Evolutionary conservation across 1,284 basidiomycete genomes (phyloP).

Genomic region (Coniophora puteana): DNA sequence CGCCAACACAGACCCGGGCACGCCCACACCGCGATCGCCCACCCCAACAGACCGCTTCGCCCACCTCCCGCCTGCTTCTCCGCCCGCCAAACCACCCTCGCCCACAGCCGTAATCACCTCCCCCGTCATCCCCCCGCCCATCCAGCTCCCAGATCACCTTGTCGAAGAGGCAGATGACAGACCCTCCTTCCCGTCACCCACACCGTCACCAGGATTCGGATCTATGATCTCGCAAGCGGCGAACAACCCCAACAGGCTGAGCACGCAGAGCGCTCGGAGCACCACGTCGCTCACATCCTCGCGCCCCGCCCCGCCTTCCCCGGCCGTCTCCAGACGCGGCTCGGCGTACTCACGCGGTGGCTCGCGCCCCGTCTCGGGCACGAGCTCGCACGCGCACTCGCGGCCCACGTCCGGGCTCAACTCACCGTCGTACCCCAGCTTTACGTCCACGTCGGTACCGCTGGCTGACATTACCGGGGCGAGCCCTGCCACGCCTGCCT

Average conservation of each 20-base stretch:
- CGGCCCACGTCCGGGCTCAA: conserved; percentile 14
- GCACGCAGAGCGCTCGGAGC: conserved; percentile 19
- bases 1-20: conserved; percentile 1
- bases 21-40: neutral
- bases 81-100: too few species aligned
- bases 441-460: neutral
- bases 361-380: conserved; percentile 15
- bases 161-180: neutral
- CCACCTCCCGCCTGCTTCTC: too few species aligned
- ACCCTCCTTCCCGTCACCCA: neutral
- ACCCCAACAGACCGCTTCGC: too few species aligned
- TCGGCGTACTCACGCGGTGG: conserved; percentile 34
- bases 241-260: conserved; percentile 15
- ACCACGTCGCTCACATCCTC: conserved; percentile 44
- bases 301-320: conserved; percentile 64
- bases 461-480: conserved; percentile 6
- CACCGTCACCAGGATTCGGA: conserved; percentile 10
- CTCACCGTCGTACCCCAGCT: too few species aligned
- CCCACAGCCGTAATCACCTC: conserved; percentile 4
- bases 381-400: conserved; percentile 16
- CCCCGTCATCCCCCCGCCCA: too few species aligned
- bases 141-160: too few species aligned
- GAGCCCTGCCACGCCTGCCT: conserved; percentile 1
- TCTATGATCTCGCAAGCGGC: conserved; percentile 8
- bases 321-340: conserved; percentile 52